phyloP scores from a whole-genome alignment of 75 land plant species.

The Sequoiadendron giganteum region DNA sequence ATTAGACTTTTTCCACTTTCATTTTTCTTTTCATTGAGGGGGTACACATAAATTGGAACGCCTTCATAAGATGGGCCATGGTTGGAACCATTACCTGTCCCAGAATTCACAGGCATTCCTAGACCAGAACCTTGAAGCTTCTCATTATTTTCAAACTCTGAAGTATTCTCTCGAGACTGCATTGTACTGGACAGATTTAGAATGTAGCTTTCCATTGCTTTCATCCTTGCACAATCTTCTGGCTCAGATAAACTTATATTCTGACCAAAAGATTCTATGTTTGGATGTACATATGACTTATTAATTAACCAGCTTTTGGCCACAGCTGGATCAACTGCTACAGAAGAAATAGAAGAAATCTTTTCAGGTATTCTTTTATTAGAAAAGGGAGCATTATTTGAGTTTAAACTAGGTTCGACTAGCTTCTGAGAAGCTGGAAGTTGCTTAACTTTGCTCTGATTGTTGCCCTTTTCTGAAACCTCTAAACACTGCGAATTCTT shows the following conservation, averaged over 20 bases:
- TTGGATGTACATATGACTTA: slow-evolving; percentile 16
- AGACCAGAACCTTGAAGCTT: slow-evolving; percentile 77
- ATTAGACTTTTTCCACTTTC: slow-evolving; percentile 11
- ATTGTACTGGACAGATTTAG: slow-evolving; percentile 50
- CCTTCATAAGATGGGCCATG: slow-evolving; percentile 83
- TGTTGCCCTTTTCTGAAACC: slow-evolving; percentile 57
- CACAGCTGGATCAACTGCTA: slow-evolving; percentile 16
- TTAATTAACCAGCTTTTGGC: slow-evolving; percentile 29
- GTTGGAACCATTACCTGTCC: slow-evolving; percentile 54
- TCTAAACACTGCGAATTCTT: slow-evolving; percentile 24
- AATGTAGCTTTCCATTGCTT: slow-evolving; percentile 52
- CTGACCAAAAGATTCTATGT: background rate
- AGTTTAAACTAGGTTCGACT: slow-evolving; percentile 14
- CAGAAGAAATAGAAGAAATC: background rate
- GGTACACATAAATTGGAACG: slow-evolving; percentile 82
- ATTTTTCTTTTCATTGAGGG: slow-evolving; percentile 46
- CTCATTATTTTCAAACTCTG: slow-evolving; percentile 56
- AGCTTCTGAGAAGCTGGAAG: slow-evolving; percentile 27
- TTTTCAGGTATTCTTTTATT: slow-evolving; percentile 13
- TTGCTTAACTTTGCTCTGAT: slow-evolving; percentile 71
- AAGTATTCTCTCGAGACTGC: slow-evolving; percentile 58
- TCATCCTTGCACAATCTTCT: slow-evolving; percentile 62
- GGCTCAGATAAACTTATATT: slow-evolving; percentile 15
- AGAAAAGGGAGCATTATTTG: slow-evolving; percentile 28
- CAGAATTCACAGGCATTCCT: slow-evolving; percentile 56